Percentiles rank a stretch among this genome's conserved stretches.
phyloP scores from a whole-genome alignment of 75 land plant genomes.

The Isoetes taiwanensis region DNA sequence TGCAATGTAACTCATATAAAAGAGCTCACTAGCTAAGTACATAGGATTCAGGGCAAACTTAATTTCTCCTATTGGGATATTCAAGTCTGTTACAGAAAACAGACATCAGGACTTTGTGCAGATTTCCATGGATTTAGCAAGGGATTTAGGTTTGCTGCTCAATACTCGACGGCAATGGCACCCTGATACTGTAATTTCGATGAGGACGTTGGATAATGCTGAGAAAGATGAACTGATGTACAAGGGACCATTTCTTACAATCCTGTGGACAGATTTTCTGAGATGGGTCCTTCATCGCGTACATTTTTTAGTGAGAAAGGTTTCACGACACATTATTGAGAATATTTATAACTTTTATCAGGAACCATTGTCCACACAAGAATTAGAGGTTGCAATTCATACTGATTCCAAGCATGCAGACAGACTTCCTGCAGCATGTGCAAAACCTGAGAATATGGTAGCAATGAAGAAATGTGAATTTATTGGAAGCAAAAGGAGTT shows the following conservation, averaged over 20 bases:
- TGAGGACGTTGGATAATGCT: too few species aligned
- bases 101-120: slow-evolving; percentile 55
- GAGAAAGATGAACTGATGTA: slow-evolving; percentile 65
- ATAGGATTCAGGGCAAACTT: slow-evolving; percentile 49
- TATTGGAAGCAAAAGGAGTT: slow-evolving; percentile 68
- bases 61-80: slow-evolving; percentile 83
- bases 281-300: slow-evolving; percentile 87
- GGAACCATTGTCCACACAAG: slow-evolving; percentile 66
- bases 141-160: slow-evolving; percentile 35
- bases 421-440: slow-evolving; percentile 46
- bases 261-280: slow-evolving; percentile 77
- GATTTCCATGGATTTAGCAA: slow-evolving; percentile 68
- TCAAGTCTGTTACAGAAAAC: slow-evolving; percentile 59
- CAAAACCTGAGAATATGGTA: slow-evolving; percentile 34
- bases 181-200: too few species aligned
- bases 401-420: slow-evolving; percentile 93
- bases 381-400: slow-evolving; percentile 73
- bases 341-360: slow-evolving; percentile 77
- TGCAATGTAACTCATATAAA: slow-evolving; percentile 53
- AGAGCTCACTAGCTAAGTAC: slow-evolving; percentile 42
- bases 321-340: slow-evolving; percentile 70
- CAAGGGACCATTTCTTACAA: slow-evolving; percentile 62
- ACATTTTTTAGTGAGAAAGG: slow-evolving; percentile 70
- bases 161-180: slow-evolving; percentile 24
- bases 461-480: slow-evolving; percentile 56